A percentile compares a stretch with the other conserved stretches of the same genome.
phyloP scores from a whole-genome alignment of 345 rosid species.

The Orychophragmus violaceus region DNA sequence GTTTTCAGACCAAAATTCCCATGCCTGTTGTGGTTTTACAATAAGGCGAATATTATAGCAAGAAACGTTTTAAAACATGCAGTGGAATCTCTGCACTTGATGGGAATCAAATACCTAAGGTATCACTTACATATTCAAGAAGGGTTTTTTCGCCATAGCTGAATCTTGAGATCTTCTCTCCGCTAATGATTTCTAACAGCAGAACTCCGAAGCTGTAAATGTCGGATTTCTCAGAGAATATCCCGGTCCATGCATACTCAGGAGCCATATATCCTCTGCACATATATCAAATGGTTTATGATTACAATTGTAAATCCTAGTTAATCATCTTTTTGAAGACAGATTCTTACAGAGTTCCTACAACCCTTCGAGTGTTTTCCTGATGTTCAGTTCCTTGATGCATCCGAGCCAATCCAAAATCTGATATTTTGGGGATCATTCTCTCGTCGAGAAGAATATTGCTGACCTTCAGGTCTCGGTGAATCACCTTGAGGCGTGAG shows the following conservation, averaged over 20 bases:
- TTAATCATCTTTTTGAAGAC: too few species aligned
- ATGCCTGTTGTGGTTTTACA: conserved; percentile 1
- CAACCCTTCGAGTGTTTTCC: conserved; percentile 10
- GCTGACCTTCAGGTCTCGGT: conserved; percentile 8
- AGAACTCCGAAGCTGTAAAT: conserved; percentile 46
- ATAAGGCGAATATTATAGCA: too few species aligned
- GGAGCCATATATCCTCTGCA: not conserved
- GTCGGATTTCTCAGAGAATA: conserved; percentile 42
- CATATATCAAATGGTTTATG: too few species aligned
- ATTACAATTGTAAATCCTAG: too few species aligned
- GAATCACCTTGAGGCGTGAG: conserved; percentile 5
- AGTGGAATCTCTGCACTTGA: not conserved
- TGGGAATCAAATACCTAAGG: not conserved
- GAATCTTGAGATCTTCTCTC: conserved; percentile 13
- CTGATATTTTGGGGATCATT: conserved; percentile 20
- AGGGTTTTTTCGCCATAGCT: conserved; percentile 2
- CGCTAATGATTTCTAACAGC: conserved; percentile 23
- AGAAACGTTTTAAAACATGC: not conserved
- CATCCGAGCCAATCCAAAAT: conserved; percentile 25
- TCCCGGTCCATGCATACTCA: not conserved
- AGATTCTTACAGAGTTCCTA: conserved; percentile 15
- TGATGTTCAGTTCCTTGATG: conserved; percentile 14
- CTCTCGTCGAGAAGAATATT: not conserved
- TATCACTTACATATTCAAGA: conserved; percentile 14
- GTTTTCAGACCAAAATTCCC: conserved; percentile 9